Evolutionary conservation across 1,139 yeast genomes (phyloP).

Genomic region (Tardiomyces blankii): DNA sequence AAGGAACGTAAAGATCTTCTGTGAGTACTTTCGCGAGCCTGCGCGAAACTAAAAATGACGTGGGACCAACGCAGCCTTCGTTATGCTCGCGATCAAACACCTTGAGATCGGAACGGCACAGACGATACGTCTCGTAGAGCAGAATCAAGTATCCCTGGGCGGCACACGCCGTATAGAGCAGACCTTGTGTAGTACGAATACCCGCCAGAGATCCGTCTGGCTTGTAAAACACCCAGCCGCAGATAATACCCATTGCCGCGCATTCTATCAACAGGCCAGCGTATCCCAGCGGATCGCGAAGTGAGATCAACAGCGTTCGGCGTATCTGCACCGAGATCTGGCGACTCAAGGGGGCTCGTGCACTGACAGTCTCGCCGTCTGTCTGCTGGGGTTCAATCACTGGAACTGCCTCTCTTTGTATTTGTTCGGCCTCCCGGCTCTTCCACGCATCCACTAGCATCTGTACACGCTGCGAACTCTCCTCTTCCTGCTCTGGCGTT

Average conservation of each 20-base stretch:
- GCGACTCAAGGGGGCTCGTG: slow-evolving; percentile 29
- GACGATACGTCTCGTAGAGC: slow-evolving; percentile 61
- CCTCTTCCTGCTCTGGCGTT: slow-evolving; percentile 31
- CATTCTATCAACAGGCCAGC: slow-evolving; percentile 46
- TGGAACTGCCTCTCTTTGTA: neutral
- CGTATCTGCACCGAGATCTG: slow-evolving; percentile 48
- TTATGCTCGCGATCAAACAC: slow-evolving; percentile 64
- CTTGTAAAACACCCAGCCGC: slow-evolving; percentile 70
- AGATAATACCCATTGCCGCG: slow-evolving; percentile 42
- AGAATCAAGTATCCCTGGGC: slow-evolving; percentile 59
- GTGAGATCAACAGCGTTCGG: slow-evolving; percentile 44
- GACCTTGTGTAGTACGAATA: slow-evolving; percentile 51
- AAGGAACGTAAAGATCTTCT: slow-evolving; percentile 59
- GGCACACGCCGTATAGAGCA: slow-evolving; percentile 53
- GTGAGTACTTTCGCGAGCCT: slow-evolving; percentile 53
- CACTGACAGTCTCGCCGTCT: neutral
- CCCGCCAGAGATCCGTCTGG: slow-evolving; percentile 58
- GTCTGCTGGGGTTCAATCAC: slow-evolving; percentile 1
- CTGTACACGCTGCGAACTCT: slow-evolving; percentile 36
- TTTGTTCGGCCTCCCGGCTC: slow-evolving; percentile 1
- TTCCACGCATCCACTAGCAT: slow-evolving; percentile 44
- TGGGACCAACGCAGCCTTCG: slow-evolving; percentile 56
- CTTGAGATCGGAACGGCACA: slow-evolving; percentile 57
- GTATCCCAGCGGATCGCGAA: slow-evolving; percentile 49
- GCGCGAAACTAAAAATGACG: slow-evolving; percentile 60